These are phyloP conservation scores for Tuber calosporum DNA, from an alignment of 495 filamentous ascomycete genomes.

Conservation along the genomic window DNA sequence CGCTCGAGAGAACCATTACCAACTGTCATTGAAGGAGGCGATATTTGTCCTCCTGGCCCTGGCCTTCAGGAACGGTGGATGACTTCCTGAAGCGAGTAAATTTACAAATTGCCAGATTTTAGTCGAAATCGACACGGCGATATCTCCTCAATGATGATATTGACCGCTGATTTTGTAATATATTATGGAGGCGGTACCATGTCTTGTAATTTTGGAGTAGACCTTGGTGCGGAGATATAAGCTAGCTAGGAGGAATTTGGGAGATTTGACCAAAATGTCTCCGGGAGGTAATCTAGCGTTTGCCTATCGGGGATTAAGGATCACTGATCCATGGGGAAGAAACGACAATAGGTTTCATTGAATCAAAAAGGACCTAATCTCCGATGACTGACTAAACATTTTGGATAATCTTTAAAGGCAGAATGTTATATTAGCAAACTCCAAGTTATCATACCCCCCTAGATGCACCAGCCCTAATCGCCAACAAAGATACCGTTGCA, in stretches of 20 bases:
- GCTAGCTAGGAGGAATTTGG: background rate
- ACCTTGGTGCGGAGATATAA: background rate
- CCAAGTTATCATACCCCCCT: background rate
- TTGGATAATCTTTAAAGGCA: background rate
- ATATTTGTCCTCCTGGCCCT: too few relatives aligned
- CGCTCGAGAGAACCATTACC: too few relatives aligned
- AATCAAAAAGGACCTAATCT: background rate
- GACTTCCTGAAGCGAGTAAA: too few relatives aligned
- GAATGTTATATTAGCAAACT: background rate
- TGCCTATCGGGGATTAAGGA: background rate
- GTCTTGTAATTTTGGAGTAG: too few relatives aligned
- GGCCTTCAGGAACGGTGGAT: too few relatives aligned
- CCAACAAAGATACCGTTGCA: background rate
- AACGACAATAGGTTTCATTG: background rate
- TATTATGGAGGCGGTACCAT: too few relatives aligned
- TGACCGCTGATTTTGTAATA: too few relatives aligned
- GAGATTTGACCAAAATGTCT: background rate
- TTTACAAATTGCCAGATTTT: too few relatives aligned
- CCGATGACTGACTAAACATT: background rate
- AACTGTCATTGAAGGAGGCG: too few relatives aligned
- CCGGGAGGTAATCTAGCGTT: background rate
- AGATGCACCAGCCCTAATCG: background rate
- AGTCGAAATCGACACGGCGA: too few relatives aligned
- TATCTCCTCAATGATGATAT: too few relatives aligned
- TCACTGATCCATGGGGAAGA: background rate